phyloP scores from a whole-genome alignment of 2,329 filamentous ascomycete genomes.

The Endocalyx cinctus region DNA sequence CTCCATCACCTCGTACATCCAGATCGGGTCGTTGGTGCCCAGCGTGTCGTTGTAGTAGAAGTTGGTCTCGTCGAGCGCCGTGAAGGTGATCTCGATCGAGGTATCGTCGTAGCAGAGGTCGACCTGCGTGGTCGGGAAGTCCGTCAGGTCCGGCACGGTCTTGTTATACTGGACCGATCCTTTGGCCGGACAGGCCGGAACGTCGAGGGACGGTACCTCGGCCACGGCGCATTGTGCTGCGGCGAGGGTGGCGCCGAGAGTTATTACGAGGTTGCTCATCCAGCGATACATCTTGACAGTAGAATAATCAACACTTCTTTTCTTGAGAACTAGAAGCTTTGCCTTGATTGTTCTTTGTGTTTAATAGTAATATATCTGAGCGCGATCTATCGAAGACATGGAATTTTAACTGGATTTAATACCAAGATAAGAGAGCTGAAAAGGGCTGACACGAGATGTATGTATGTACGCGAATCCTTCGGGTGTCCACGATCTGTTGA shows the following conservation, averaged over 20 bases:
- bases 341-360: too few relatives aligned
- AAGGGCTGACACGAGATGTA: too few relatives aligned
- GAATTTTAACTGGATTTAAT: too few relatives aligned
- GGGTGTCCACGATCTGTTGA: too few relatives aligned
- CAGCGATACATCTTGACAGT: constrained; percentile 7
- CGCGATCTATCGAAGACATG: too few relatives aligned
- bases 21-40: constrained; percentile 42
- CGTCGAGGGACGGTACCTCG: constrained; percentile 24
- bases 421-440: too few relatives aligned
- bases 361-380: too few relatives aligned
- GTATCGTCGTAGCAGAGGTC: constrained; percentile 42
- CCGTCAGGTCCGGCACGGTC: constrained; percentile 35
- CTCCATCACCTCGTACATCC: constrained; percentile 47
- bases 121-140: constrained; percentile 40
- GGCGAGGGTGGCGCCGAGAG: constrained; percentile 10
- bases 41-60: constrained; percentile 41
- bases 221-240: constrained; percentile 10
- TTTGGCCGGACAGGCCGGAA: constrained; percentile 34
- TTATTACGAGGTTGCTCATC: constrained; percentile 14
- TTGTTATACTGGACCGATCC: constrained; percentile 35
- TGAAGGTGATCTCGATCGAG: constrained; percentile 38
- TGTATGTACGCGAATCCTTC: too few relatives aligned
- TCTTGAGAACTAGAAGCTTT: too few relatives aligned
- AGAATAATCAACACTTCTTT: too few relatives aligned
- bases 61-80: constrained; percentile 39